Evolutionary conservation across 495 filamentous ascomycete genomes (phyloP).

Genomic region (Aspergillus sclerotioniger): DNA sequence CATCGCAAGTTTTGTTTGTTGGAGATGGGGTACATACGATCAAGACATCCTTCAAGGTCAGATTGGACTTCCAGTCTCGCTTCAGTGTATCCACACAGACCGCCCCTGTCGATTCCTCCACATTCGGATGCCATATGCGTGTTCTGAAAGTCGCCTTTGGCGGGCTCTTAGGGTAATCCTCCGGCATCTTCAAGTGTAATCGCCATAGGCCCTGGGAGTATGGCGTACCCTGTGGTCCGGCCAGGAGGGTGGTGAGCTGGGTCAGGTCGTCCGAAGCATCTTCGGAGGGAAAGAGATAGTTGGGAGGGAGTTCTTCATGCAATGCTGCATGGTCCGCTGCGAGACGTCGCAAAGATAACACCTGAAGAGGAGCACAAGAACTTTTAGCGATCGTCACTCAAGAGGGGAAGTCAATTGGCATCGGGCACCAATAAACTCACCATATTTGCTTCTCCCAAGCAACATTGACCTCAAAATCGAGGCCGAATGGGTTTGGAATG

Average conservation of each 20-base stretch:
- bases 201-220: conserved; percentile 61
- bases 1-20: background rate
- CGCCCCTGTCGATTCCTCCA: conserved; percentile 62
- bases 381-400: background rate
- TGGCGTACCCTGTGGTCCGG: conserved; percentile 63
- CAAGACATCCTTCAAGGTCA: conserved; percentile 63
- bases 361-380: conserved; percentile 18
- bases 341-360: conserved; percentile 59
- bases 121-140: conserved; percentile 71
- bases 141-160: conserved; percentile 68
- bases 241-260: conserved; percentile 57
- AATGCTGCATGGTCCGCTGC: conserved; percentile 63
- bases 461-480: background rate
- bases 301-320: conserved; percentile 59
- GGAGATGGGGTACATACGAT: conserved; percentile 40
- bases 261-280: conserved; percentile 56
- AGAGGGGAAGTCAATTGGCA: background rate
- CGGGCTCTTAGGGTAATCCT: conserved; percentile 61
- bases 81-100: conserved; percentile 75
- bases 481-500: background rate
- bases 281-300: conserved; percentile 60
- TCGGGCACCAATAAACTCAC: background rate
- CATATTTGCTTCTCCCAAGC: background rate
- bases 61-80: conserved; percentile 60
- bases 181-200: conserved; percentile 61